Conservation (phyloP, 352 stramenopile genomes). For the Phytophthora kernoviae region DNA sequence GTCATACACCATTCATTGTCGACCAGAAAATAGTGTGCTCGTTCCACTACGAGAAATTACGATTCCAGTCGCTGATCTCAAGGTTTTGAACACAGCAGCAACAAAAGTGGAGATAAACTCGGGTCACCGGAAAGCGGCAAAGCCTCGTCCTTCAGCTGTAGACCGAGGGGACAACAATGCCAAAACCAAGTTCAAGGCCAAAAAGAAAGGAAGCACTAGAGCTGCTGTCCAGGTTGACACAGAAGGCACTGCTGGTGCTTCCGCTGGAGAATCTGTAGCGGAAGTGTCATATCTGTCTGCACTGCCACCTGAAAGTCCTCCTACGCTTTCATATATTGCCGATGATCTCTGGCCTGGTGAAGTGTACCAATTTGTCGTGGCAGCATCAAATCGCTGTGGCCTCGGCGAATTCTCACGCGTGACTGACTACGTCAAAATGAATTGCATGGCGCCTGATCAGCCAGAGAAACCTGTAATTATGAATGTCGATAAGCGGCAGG, state of each 20-base stretch:
- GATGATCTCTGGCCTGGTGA: constrained; percentile 62
- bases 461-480: constrained; percentile 42
- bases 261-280: no score
- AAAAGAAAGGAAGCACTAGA: neutral
- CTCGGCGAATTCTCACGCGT: constrained; percentile 61
- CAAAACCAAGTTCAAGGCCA: neutral
- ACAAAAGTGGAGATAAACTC: neutral
- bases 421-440: constrained; percentile 79
- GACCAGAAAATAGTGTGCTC: constrained; percentile 55
- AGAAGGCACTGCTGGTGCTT: neutral
- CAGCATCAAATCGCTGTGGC: constrained; percentile 70
- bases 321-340: constrained; percentile 38
- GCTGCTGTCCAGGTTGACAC: constrained; percentile 1
- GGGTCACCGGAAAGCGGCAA: constrained; percentile 3
- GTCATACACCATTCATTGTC: constrained; percentile 59
- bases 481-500: constrained; percentile 41
- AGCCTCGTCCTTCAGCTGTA: neutral
- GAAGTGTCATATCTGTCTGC: neutral
- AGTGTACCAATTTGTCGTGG: constrained; percentile 78
- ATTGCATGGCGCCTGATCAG: constrained; percentile 57
- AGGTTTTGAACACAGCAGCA: constrained; percentile 3
- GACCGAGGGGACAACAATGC: neutral
- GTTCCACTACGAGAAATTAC: constrained; percentile 39
- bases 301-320: neutral
- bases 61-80: constrained; percentile 35